Evolutionary conservation across 1,139 yeast genomes (phyloP), one percentile per base, ranked within the genome.

Genomic region (Wickerhamiella infanticola): DNA sequence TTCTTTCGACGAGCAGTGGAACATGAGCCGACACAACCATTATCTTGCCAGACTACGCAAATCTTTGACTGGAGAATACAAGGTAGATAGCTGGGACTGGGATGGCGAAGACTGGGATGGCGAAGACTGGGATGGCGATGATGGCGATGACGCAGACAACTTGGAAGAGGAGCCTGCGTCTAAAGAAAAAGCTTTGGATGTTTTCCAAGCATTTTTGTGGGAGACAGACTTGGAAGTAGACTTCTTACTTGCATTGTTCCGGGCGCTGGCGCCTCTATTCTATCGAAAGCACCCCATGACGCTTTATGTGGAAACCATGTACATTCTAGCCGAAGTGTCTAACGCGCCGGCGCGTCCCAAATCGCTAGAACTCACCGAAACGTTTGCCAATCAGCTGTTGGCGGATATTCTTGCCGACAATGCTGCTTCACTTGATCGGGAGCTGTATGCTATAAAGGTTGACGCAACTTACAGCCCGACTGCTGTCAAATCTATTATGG

Each of bases 81-180:
- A 43, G 9, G 39, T 25, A 4, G 51, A 48, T 23, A 54, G 49
- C 36, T 54, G 57, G 58, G 58, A 51, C 27, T 53, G 58, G 57
- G 47, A 52, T 29, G 55, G 44, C 8, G 52, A 51, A 24, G 55
- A 51, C 13, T 53, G 44, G 3, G 49, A 47, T 3, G 51, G 43
- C 5, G 53, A 47, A 2, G 48, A 39, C 4, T 50, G 37, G 8
- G 43, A 29, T 6, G 24, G 8, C 5, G 24, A 11, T 33, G 4
- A 24, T 18, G 23, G 23, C 26, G 27, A 38, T 6, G 40, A 38
- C 18, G 7, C 33, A 7, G 33, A 7, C 13, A 31, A 29, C 24
- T 25, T 5, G 11, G 25, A 25, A n/a, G 6, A 40, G 40, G 5
- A 40, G 18, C 43, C 6, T 5, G 18, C 37, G 11, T 4, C 13